Conservation (phyloP, 495 filamentous ascomycete genomes). For the Neurospora discreta region DNA sequence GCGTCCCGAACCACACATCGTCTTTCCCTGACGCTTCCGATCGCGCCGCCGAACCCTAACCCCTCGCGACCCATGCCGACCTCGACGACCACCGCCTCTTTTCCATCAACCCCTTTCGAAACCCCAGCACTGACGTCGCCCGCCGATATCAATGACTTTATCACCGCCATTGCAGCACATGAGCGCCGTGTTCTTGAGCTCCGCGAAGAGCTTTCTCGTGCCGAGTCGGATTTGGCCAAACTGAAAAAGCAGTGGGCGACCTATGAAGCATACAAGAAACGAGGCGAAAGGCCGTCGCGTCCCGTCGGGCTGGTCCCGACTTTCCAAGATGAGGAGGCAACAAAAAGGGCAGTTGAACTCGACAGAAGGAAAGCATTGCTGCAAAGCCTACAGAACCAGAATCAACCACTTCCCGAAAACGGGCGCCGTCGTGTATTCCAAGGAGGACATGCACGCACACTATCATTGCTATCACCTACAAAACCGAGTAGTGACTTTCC, state of each 20-base stretch:
- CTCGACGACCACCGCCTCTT: constrained; percentile 25
- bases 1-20: constrained; percentile 58
- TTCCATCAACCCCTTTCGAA: constrained; percentile 38
- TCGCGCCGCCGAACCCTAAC: constrained; percentile 34
- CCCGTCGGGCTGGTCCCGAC: constrained; percentile 22
- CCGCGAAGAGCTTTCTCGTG: constrained; percentile 71
- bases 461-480: constrained; percentile 74
- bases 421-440: constrained; percentile 38
- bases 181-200: constrained; percentile 89
- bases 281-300: constrained; percentile 46
- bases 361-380: constrained; percentile 52
- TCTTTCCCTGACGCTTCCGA: constrained; percentile 71
- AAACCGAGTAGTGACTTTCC: constrained; percentile 17
- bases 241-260: constrained; percentile 75
- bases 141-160: constrained; percentile 60
- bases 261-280: constrained; percentile 70
- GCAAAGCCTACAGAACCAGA: constrained; percentile 44
- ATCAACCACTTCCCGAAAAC: constrained; percentile 26
- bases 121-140: constrained; percentile 36
- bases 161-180: constrained; percentile 82
- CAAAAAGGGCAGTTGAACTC: constrained; percentile 36
- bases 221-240: constrained; percentile 62
- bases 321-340: constrained; percentile 26
- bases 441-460: constrained; percentile 56
- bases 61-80: constrained; percentile 34